phyloP scores from a whole-genome alignment of 345 rosid genomes.

The Psidium friedrichsthalianum region DNA sequence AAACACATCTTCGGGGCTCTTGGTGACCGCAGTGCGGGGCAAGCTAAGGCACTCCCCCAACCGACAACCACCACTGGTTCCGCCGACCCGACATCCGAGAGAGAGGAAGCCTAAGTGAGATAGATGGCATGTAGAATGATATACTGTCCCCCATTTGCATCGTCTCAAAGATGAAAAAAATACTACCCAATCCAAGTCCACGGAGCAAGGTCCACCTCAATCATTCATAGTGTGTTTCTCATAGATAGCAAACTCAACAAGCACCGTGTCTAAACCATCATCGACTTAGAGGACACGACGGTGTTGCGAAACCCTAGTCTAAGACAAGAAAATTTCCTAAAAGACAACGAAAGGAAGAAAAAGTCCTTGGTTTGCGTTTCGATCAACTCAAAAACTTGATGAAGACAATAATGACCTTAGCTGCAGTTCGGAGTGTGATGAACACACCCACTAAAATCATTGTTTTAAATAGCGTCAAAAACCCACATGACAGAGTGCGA shows the following conservation, averaged over 20 bases:
- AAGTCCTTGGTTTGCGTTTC: neutral
- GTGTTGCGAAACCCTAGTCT: no score
- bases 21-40: no score
- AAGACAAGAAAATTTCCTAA: neutral
- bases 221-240: neutral
- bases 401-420: neutral
- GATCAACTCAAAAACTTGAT: neutral
- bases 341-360: neutral
- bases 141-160: no score
- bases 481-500: neutral
- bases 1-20: no score
- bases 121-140: no score
- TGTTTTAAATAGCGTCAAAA: neutral
- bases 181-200: neutral
- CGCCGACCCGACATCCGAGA: no score
- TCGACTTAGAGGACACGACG: neutral
- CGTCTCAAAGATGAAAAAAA: no score
- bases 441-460: neutral
- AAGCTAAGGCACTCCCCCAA: no score
- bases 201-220: neutral
- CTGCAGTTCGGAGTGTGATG: neutral
- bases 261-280: neutral
- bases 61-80: no score
- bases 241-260: neutral
- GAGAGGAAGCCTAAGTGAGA: no score